Evolutionary conservation across 768 basidiomycete species (phyloP).

Genomic region (Russula vinacea): DNA sequence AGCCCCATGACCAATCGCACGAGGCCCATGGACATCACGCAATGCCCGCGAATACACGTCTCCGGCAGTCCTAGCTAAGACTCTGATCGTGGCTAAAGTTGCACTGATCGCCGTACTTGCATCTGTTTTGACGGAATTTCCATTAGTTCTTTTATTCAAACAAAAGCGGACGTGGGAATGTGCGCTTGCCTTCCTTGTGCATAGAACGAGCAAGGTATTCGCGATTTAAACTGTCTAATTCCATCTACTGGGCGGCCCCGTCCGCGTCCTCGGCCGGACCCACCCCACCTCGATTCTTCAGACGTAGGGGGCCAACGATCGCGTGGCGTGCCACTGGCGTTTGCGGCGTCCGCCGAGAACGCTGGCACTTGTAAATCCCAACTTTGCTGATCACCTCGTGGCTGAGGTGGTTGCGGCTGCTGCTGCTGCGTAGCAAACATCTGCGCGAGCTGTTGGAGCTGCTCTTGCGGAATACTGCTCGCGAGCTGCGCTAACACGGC

Average conservation of each 20-base stretch:
- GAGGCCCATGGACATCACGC: background rate
- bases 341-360: conserved; percentile 28
- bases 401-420: background rate
- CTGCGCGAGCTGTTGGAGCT: conserved; percentile 30
- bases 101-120: conserved; percentile 85
- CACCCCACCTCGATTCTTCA: conserved; percentile 37
- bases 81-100: conserved; percentile 69
- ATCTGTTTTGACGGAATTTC: conserved; percentile 54
- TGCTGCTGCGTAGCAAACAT: conserved; percentile 34
- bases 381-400: conserved; percentile 27
- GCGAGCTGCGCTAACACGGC: conserved; percentile 19
- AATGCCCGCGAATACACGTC: background rate
- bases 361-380: conserved; percentile 25
- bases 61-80: conserved; percentile 17
- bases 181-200: conserved; percentile 88
- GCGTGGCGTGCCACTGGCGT: conserved; percentile 26
- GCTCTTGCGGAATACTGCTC: conserved; percentile 29
- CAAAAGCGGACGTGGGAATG: conserved; percentile 40
- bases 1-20: conserved; percentile 5
- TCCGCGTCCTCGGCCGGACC: conserved; percentile 43
- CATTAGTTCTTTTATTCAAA: conserved; percentile 19
- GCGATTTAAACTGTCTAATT: conserved; percentile 71
- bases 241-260: conserved; percentile 52
- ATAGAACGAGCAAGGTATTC: conserved; percentile 89
- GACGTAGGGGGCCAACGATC: conserved; percentile 47